phyloP scores from a whole-genome alignment of 192 early-diverging fungal species.

The Lobosporangium transversale region DNA sequence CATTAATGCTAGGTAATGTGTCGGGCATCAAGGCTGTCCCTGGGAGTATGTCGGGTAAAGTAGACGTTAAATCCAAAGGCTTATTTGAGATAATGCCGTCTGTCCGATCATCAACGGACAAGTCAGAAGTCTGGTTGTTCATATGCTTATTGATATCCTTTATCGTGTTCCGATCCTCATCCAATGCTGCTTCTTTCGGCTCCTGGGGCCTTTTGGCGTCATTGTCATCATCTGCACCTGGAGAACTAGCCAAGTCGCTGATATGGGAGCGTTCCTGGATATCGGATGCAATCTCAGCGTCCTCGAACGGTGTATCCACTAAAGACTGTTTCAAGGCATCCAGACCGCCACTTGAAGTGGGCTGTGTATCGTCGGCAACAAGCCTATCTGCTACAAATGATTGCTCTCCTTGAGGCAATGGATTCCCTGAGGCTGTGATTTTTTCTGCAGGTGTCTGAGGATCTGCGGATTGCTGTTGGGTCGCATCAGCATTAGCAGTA shows the following conservation, averaged over 20 bases:
- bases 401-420: background rate
- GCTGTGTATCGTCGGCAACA: background rate
- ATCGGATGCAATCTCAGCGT: constrained; percentile 33
- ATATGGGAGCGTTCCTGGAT: constrained; percentile 37
- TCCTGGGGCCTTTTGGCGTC: background rate
- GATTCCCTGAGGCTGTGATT: constrained; percentile 7
- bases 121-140: background rate
- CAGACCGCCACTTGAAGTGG: too few species aligned
- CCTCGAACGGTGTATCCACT: too few species aligned
- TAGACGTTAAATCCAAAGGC: background rate
- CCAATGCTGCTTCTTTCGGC: background rate
- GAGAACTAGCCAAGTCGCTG: constrained; percentile 1
- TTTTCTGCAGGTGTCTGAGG: constrained; percentile 3
- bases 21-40: background rate
- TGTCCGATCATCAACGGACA: background rate
- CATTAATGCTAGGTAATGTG: too few species aligned
- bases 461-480: too few species aligned
- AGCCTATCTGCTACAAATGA: background rate
- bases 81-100: background rate
- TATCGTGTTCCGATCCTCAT: background rate
- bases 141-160: too few species aligned
- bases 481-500: too few species aligned
- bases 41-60: background rate
- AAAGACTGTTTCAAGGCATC: too few species aligned
- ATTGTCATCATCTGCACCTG: background rate